Evolutionary conservation across 1,284 basidiomycete species (phyloP).

Genomic region (Malassezia furfur): DNA sequence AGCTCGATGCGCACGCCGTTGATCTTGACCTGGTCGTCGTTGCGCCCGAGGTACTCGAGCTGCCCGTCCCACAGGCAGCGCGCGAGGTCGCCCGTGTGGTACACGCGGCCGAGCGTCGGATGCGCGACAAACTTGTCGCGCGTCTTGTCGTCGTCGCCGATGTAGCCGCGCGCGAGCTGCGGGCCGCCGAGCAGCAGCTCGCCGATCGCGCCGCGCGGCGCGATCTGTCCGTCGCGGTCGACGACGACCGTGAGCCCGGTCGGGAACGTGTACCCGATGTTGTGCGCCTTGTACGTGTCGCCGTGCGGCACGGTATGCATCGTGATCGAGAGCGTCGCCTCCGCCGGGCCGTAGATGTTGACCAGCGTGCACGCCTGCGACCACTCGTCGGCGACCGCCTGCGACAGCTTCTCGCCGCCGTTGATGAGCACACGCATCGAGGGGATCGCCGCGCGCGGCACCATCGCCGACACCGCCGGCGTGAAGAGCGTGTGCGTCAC

Average conservation of each 20-base stretch:
- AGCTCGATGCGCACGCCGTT: constrained; percentile 50
- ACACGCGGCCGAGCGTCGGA: constrained; percentile 36
- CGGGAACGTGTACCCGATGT: constrained; percentile 47
- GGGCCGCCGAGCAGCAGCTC: constrained; percentile 45
- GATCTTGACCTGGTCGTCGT: constrained; percentile 50
- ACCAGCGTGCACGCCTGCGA: constrained; percentile 42
- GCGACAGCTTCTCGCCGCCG: constrained; percentile 49
- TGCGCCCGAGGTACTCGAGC: constrained; percentile 49
- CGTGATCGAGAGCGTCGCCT: constrained; percentile 46
- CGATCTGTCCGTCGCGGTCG: constrained; percentile 32
- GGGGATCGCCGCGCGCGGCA: constrained; percentile 35
- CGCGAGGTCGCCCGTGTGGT: constrained; percentile 45
- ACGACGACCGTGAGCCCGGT: constrained; percentile 45
- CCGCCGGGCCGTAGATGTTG: constrained; percentile 47
- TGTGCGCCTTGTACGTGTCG: constrained; percentile 47
- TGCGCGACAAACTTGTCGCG: constrained; percentile 42
- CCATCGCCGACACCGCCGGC: constrained; percentile 49
- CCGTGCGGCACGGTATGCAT: constrained; percentile 34
- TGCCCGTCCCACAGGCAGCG: constrained; percentile 44
- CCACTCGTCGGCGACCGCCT: constrained; percentile 49
- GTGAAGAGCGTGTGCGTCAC: constrained; percentile 47
- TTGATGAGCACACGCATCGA: constrained; percentile 48
- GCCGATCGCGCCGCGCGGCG: constrained; percentile 48
- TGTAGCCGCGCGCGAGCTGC: constrained; percentile 41
- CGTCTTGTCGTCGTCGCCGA: constrained; percentile 42